phyloP scores from a whole-genome alignment of 2,329 filamentous ascomycete species.

The Bipolaris gigantea region DNA sequence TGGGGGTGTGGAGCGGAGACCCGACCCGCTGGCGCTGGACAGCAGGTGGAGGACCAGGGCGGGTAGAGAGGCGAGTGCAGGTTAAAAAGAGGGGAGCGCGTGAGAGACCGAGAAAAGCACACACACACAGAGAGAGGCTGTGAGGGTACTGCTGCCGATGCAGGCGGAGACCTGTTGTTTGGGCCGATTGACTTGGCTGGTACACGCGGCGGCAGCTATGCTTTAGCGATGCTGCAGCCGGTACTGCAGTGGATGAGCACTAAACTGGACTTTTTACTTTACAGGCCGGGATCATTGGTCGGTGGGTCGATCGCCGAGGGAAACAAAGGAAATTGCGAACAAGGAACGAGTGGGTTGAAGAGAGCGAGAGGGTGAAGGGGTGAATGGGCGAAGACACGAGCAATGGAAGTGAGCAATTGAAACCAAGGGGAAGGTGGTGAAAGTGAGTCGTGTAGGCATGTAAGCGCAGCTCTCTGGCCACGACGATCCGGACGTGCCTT shows the following conservation, averaged over 20 bases:
- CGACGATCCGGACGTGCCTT: constrained; percentile 7
- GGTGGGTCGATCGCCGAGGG: neutral
- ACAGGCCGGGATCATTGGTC: constrained; percentile 5
- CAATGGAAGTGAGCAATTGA: neutral
- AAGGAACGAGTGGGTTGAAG: constrained; percentile 1
- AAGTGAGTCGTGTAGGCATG: neutral
- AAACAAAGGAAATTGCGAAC: constrained; percentile 3
- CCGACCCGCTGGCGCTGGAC: constrained; percentile 4
- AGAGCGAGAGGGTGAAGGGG: neutral
- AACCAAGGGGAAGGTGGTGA: constrained; percentile 2
- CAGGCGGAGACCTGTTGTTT: constrained; percentile 11
- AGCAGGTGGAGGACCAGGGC: neutral
- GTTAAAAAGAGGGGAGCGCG: neutral
- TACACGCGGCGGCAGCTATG: constrained; percentile 11
- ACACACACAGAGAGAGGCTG: neutral
- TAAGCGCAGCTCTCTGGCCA: neutral
- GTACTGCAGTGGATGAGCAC: constrained; percentile 6
- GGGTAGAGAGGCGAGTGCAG: neutral
- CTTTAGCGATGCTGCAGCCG: constrained; percentile 11
- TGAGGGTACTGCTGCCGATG: constrained; percentile 1
- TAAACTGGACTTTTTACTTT: neutral
- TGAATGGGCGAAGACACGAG: constrained; percentile 3
- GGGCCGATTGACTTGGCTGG: constrained; percentile 9
- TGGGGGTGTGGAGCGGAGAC: constrained; percentile 17
- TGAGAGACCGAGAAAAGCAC: neutral